Percentiles rank a stretch among this genome's conserved stretches.
phyloP scores from a whole-genome alignment of 1,139 yeast species.

The Pichia sorboxylosa region DNA sequence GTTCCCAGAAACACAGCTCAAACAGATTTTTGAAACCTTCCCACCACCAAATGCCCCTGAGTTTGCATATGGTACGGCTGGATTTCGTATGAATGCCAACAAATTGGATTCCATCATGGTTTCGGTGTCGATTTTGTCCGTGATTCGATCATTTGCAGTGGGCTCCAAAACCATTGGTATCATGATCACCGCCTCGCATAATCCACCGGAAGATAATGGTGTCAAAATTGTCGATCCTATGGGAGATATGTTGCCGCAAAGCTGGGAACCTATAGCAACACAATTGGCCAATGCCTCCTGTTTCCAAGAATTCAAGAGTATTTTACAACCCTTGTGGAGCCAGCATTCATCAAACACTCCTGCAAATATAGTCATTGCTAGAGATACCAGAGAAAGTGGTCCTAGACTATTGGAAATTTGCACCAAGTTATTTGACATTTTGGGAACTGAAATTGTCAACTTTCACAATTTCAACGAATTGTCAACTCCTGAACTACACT shows the following conservation, averaged over 20 bases:
- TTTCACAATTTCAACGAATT: conserved; percentile 53
- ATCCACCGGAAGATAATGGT: conserved; percentile 94
- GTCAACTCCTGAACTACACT: conserved; percentile 94
- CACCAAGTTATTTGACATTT: conserved; percentile 51
- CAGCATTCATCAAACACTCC: conserved; percentile 25
- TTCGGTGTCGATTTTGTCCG: conserved; percentile 74
- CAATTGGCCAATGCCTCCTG: conserved; percentile 56
- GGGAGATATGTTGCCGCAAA: conserved; percentile 81
- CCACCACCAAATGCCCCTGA: conserved; percentile 36
- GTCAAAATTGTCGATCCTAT: conserved; percentile 87
- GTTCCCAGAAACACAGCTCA: conserved; percentile 24
- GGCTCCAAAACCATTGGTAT: conserved; percentile 54
- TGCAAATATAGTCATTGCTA: conserved; percentile 40
- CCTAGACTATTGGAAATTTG: conserved; percentile 51
- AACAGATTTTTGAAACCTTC: conserved; percentile 25
- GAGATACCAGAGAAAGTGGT: conserved; percentile 74
- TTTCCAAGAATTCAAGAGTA: conserved; percentile 24
- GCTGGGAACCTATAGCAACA: conserved; percentile 83
- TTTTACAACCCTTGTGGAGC: conserved; percentile 22
- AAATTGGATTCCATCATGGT: conserved; percentile 73
- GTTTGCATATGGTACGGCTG: conserved; percentile 88
- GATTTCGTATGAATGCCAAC: conserved; percentile 72
- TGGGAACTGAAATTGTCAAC: conserved; percentile 25
- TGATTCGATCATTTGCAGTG: conserved; percentile 56
- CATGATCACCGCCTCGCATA: conserved; percentile 96